phyloP scores from a whole-genome alignment of 2,329 filamentous ascomycete species.

The Clarireedia monteithiana region DNA sequence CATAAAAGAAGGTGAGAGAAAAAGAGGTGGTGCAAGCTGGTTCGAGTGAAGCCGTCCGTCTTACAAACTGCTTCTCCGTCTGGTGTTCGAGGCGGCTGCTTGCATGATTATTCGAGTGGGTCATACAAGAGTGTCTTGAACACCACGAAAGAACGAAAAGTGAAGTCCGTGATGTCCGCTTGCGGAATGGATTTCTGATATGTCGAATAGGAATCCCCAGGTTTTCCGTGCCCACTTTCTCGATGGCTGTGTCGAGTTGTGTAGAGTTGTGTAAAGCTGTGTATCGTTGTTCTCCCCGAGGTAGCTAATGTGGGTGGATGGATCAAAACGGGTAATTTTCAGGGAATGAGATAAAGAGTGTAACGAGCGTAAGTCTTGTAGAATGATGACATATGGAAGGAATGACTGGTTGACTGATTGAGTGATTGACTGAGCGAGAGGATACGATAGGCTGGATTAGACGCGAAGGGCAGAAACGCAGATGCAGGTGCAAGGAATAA shows the following conservation, averaged over 20 bases:
- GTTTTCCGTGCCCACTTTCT: neutral
- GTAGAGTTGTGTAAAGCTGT: neutral
- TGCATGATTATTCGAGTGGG: constrained; percentile 9
- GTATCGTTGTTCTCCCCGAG: neutral
- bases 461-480: neutral
- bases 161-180: neutral
- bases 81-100: constrained; percentile 6
- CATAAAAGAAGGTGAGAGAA: neutral
- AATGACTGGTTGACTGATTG: neutral
- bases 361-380: neutral
- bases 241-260: neutral
- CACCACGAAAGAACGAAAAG: neutral
- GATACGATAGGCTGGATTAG: neutral
- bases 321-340: neutral
- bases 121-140: constrained; percentile 9
- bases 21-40: constrained; percentile 4
- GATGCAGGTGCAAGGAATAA: neutral
- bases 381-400: constrained; percentile 5
- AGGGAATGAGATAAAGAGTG: constrained; percentile 6
- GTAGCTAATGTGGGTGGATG: neutral
- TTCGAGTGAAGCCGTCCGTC: constrained; percentile 3
- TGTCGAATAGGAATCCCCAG: neutral
- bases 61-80: constrained; percentile 3
- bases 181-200: neutral
- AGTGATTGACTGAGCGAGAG: neutral